Conservation (phyloP, 148 eudicot species). For the Silene conica region DNA sequence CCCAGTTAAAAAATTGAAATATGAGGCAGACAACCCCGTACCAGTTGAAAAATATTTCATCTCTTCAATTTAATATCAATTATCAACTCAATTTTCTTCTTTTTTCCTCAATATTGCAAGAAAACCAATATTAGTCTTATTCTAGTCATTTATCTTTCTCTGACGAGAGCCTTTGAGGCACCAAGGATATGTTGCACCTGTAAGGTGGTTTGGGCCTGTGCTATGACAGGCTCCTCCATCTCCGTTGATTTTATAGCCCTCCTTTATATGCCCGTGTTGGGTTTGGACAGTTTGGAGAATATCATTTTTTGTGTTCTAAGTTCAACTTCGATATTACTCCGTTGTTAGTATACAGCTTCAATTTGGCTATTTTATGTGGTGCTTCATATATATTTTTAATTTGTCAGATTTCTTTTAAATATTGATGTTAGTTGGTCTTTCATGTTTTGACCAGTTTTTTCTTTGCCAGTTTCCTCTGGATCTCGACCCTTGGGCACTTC, state of each 20-base stretch:
- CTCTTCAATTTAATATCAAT: no score
- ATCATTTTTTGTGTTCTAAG: no score
- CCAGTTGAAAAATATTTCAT: neutral
- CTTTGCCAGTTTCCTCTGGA: conserved; percentile 81
- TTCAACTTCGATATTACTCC: no score
- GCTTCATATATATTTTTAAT: neutral
- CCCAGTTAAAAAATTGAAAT: neutral
- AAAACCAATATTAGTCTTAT: neutral
- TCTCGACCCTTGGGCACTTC: conserved; percentile 77
- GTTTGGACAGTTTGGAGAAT: no score
- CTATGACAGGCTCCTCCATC: neutral
- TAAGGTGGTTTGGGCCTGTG: neutral
- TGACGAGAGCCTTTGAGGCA: neutral
- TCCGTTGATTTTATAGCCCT: no score
- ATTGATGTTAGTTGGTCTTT: conserved; percentile 4
- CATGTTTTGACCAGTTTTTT: conserved; percentile 12
- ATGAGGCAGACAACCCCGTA: neutral
- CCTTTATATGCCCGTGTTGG: no score
- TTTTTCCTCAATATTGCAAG: neutral
- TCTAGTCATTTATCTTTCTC: neutral
- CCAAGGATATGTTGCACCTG: neutral
- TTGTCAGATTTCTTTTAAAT: conserved; percentile 5
- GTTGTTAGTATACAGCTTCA: neutral
- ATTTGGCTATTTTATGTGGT: neutral
- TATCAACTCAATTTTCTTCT: neutral